These are phyloP conservation scores for Inonotus hispidus DNA, from an alignment of 1,284 basidiomycete species.

Conservation along the genomic window DNA sequence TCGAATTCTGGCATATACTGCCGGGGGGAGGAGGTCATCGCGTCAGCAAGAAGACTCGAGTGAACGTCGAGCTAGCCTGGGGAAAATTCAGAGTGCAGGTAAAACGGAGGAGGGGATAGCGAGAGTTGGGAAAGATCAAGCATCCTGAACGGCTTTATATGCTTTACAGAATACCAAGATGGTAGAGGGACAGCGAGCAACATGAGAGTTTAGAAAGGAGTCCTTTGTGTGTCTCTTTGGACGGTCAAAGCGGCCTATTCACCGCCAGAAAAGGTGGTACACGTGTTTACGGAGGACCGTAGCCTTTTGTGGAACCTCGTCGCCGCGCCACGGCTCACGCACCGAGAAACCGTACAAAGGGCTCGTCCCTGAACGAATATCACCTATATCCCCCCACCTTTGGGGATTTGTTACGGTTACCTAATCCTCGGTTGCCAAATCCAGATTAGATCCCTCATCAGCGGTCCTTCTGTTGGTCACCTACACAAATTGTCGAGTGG, in stretches of 20 bases:
- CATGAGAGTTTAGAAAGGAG: background rate
- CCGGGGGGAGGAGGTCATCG: background rate
- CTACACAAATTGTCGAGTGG: background rate
- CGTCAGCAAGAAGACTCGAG: background rate
- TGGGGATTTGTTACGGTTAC: no score
- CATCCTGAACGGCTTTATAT: slow-evolving; percentile 2
- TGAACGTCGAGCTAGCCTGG: background rate
- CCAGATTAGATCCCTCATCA: background rate
- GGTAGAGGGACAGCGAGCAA: background rate
- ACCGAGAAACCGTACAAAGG: slow-evolving; percentile 12
- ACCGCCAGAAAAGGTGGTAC: background rate
- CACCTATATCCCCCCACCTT: background rate
- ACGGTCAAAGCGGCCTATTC: background rate
- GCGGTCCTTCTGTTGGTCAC: background rate
- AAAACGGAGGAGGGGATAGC: background rate
- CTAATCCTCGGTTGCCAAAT: no score
- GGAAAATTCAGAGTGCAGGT: background rate
- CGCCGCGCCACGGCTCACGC: background rate
- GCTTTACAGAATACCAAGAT: background rate
- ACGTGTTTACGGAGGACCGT: slow-evolving; percentile 1
- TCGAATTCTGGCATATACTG: background rate
- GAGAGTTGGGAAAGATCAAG: background rate
- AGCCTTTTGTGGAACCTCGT: background rate
- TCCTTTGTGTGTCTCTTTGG: slow-evolving; percentile 12
- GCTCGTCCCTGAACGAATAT: background rate